A percentile compares a stretch with the other conserved stretches of the same genome.
These are phyloP conservation scores for Canavalia gladiata DNA, from an alignment of 306 rosid species.

Conservation along the genomic window DNA sequence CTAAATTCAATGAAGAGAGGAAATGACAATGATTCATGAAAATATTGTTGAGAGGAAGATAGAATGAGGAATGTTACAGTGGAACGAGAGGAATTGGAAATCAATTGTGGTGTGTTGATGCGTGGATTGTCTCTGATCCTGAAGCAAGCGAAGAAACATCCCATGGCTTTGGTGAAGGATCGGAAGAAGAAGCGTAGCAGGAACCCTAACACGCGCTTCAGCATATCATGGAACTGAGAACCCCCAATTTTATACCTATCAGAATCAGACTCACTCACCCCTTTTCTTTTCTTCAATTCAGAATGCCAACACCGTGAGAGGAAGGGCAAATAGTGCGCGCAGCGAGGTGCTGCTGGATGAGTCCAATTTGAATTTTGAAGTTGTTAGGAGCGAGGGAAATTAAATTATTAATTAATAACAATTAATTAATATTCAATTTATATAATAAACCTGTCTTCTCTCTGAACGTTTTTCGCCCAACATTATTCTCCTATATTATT, in stretches of 20 bases:
- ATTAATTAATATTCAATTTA: too few species aligned
- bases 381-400: too few species aligned
- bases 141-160: slow-evolving; percentile 90
- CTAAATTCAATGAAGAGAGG: too few species aligned
- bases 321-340: slow-evolving; percentile 1
- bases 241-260: not conserved
- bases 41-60: slow-evolving; percentile 9
- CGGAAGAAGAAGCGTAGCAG: slow-evolving; percentile 69
- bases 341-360: too few species aligned
- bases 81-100: slow-evolving; percentile 55
- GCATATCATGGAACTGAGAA: slow-evolving; percentile 67
- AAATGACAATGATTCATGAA: not conserved
- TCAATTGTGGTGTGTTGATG: slow-evolving; percentile 51
- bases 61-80: slow-evolving; percentile 8
- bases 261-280: too few species aligned
- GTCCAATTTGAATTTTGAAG: too few species aligned
- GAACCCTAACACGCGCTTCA: slow-evolving; percentile 60
- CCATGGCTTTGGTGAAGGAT: slow-evolving; percentile 72
- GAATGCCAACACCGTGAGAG: not conserved
- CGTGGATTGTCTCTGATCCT: slow-evolving; percentile 63
- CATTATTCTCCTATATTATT: too few species aligned
- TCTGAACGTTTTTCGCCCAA: too few species aligned
- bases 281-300: not conserved
- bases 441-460: too few species aligned
- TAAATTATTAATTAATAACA: too few species aligned